These are phyloP conservation scores for Blastobotrys malaysiensis DNA, from an alignment of 1,139 yeast species.

Conservation along the genomic window DNA sequence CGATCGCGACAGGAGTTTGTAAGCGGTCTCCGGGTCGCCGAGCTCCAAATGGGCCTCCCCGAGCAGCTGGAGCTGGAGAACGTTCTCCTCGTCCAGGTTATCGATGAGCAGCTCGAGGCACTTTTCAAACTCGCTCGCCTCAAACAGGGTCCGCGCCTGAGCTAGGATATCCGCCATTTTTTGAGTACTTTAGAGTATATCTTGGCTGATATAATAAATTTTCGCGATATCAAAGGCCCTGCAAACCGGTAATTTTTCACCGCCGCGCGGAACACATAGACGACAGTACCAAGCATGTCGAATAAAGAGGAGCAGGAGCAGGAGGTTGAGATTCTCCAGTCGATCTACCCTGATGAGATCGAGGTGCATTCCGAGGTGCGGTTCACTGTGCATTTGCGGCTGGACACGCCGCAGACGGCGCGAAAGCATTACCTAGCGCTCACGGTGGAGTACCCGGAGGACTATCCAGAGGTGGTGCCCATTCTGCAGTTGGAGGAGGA, in stretches of 20 bases:
- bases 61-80: slow-evolving; percentile 38
- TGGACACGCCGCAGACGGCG: slow-evolving; percentile 48
- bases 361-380: slow-evolving; percentile 28
- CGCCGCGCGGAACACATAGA: background rate
- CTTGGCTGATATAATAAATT: background rate
- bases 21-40: slow-evolving; percentile 75
- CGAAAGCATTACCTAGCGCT: slow-evolving; percentile 47
- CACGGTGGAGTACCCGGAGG: slow-evolving; percentile 59
- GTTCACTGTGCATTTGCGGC: slow-evolving; percentile 35
- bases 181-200: background rate
- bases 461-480: slow-evolving; percentile 70
- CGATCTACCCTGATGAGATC: slow-evolving; percentile 91
- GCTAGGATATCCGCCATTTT: slow-evolving; percentile 9
- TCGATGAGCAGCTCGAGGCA: background rate
- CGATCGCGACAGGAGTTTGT: slow-evolving; percentile 54
- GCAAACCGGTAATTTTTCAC: slow-evolving; percentile 1
- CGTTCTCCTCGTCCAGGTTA: slow-evolving; percentile 3
- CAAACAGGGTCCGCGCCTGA: slow-evolving; percentile 19
- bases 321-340: slow-evolving; percentile 54
- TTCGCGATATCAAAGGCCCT: background rate
- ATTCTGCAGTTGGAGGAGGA: slow-evolving; percentile 41
- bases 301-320: slow-evolving; percentile 36
- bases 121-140: slow-evolving; percentile 4
- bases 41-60: slow-evolving; percentile 78
- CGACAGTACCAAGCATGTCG: slow-evolving; percentile 43